phyloP scores from a whole-genome alignment of 2,329 filamentous ascomycete genomes.

The Colletotrichum somersetense region DNA sequence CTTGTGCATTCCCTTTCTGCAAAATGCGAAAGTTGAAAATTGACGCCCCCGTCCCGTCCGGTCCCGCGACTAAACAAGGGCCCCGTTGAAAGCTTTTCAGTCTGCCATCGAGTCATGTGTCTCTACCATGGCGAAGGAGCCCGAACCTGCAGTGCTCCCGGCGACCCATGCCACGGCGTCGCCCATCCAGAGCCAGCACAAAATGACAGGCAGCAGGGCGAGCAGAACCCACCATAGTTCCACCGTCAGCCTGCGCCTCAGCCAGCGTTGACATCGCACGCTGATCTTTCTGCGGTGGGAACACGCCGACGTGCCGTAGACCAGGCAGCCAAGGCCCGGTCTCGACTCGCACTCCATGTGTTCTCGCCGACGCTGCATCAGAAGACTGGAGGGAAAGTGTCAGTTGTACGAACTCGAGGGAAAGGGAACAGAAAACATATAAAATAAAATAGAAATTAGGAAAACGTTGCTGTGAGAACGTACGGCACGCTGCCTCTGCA shows the following conservation, averaged over 20 bases:
- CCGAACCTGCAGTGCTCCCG: neutral
- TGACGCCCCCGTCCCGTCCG: no score
- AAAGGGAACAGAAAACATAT: neutral
- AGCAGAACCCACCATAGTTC: conserved; percentile 65
- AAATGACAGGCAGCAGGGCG: conserved; percentile 55
- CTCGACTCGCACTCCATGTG: conserved; percentile 72
- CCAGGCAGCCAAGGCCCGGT: conserved; percentile 67
- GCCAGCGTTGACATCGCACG: conserved; percentile 62
- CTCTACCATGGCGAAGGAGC: neutral
- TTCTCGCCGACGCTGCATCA: conserved; percentile 71
- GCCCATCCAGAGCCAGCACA: conserved; percentile 54
- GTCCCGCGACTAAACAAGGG: neutral
- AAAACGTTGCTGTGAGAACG: conserved; percentile 42
- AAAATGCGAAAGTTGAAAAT: neutral
- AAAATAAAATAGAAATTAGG: no score
- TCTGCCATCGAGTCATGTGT: neutral
- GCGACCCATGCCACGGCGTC: conserved; percentile 31
- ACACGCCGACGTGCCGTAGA: conserved; percentile 64
- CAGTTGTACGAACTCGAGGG: neutral
- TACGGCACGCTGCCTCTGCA: conserved; percentile 71
- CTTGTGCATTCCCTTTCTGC: neutral
- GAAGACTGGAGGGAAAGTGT: conserved; percentile 54
- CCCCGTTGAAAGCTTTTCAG: no score
- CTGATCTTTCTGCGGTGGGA: conserved; percentile 56
- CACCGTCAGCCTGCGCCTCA: conserved; percentile 58